Percentiles rank a stretch among this genome's conserved stretches.
Evolutionary conservation across 495 filamentous ascomycete genomes (phyloP).

Genomic region (Podospora pseudocomata): DNA sequence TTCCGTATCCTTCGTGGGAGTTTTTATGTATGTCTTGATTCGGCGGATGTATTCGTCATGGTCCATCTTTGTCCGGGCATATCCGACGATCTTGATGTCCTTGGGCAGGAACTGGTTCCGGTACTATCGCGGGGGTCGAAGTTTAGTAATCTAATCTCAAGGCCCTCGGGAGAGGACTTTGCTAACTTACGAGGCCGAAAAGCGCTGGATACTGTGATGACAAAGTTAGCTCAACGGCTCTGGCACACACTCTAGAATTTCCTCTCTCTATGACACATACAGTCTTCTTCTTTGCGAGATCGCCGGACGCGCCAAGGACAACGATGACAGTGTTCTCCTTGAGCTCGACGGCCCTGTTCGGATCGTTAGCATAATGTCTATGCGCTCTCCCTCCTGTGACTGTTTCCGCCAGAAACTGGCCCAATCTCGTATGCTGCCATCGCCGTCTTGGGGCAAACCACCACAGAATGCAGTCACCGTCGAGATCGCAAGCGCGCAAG

Average conservation of each 20-base stretch:
- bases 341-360: slow-evolving; percentile 64
- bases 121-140: slow-evolving; percentile 54
- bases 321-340: slow-evolving; percentile 98
- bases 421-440: neutral
- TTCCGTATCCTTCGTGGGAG: slow-evolving; percentile 95
- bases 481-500: slow-evolving; percentile 8
- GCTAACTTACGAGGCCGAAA: slow-evolving; percentile 83
- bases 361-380: slow-evolving; percentile 12
- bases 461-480: neutral
- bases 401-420: neutral
- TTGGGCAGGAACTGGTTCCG: slow-evolving; percentile 98
- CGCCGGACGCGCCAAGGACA: slow-evolving; percentile 93
- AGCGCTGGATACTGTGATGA: slow-evolving; percentile 83
- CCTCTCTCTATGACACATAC: slow-evolving; percentile 49
- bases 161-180: neutral
- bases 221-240: slow-evolving; percentile 31
- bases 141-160: neutral
- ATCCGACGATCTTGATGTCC: slow-evolving; percentile 95
- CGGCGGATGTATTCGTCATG: slow-evolving; percentile 88
- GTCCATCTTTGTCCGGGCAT: slow-evolving; percentile 99
- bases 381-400: too few relatives aligned
- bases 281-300: slow-evolving; percentile 99
- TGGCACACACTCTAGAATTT: slow-evolving; percentile 18
- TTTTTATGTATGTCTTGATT: slow-evolving; percentile 98
- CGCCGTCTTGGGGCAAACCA: neutral